Conservation (phyloP, 805 yeast species). For the Komagataella phaffii region DNA sequence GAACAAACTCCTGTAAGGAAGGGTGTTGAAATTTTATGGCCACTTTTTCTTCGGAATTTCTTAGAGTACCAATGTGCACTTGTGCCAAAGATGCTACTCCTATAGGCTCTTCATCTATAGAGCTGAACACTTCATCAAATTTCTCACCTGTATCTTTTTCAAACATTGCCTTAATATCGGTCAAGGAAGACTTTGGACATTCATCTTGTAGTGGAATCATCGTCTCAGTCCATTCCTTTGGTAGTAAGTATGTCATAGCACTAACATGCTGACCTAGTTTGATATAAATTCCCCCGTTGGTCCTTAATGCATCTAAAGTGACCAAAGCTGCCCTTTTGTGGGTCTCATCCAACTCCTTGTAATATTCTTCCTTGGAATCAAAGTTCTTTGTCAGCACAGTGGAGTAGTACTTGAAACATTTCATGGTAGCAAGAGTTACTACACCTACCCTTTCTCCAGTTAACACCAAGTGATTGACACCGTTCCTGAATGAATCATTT, state of each 20-base stretch:
- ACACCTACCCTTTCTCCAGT: slow-evolving; percentile 41
- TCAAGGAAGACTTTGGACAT: slow-evolving; percentile 71
- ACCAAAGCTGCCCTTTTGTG: slow-evolving; percentile 69
- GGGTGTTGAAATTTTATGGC: slow-evolving; percentile 97
- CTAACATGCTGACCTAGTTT: slow-evolving; percentile 91
- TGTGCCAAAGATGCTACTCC: slow-evolving; percentile 97
- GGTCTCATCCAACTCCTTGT: slow-evolving; percentile 43
- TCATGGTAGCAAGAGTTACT: slow-evolving; percentile 53
- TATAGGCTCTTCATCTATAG: slow-evolving; percentile 61
- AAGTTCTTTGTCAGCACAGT: slow-evolving; percentile 35
- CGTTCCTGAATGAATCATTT: slow-evolving; percentile 1
- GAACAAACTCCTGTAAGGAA: slow-evolving; percentile 72
- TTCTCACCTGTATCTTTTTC: slow-evolving; percentile 45
- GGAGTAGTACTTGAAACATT: slow-evolving; percentile 64
- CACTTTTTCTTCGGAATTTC: slow-evolving; percentile 49
- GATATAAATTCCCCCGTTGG: slow-evolving; percentile 86
- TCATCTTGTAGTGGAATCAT: slow-evolving; percentile 88
- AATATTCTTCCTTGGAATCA: slow-evolving; percentile 29
- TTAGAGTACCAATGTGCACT: slow-evolving; percentile 69
- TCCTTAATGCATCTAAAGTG: slow-evolving; percentile 66
- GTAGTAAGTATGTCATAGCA: slow-evolving; percentile 84
- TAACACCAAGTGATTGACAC: slow-evolving; percentile 11
- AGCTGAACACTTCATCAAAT: slow-evolving; percentile 50
- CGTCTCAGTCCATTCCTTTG: slow-evolving; percentile 89
- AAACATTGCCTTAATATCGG: slow-evolving; percentile 59